Base-by-base conservation (phyloP, 331 rosid genomes). In the Malus hybrid region DNA sequence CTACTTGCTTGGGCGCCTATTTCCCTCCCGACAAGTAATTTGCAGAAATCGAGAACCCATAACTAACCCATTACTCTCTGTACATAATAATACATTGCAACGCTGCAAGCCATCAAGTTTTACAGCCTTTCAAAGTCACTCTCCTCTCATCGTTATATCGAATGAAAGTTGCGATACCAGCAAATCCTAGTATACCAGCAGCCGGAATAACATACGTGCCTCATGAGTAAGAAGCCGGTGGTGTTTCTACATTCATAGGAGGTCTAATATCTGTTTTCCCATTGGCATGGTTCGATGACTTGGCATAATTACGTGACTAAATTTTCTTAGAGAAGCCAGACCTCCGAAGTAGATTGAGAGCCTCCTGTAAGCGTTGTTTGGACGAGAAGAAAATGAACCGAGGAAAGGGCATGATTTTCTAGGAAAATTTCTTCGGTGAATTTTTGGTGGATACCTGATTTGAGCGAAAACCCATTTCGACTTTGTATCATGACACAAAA, bases 111-210 rank as follows among this genome's bases (percentile, higher is more conserved):
- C 24, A 24, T 24, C 24, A 24, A 24, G 24, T 24, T 24, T 24
- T 24, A 24, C 24, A 24, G 24, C 98, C 98, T 93, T 87, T 93
- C 0, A 76, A 77, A 84, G 88, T 84, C 42, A 86, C 91, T 82
- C 97, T 87, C 73, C 83, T 91, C 87, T 91, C 98, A 67, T 93
- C 97, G 4, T 93, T 93, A 68, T 83, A 87, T 78, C 84, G 93
- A 53, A 89, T 29, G 65, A 88, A 81, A 68, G 90, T 77, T 6
- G 82, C 97, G 4, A 93, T 24, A 58, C 98, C 97, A 7, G 83
- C 91, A 86, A 93, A 84, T 63, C 93, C 91, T 55, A 89, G 81
- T 66, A 82, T 29, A 36, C 83, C 93, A 61, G 82, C 91, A 80
- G 86, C 89, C 11, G 94, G 83, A 80, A 84, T 24, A 61, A 77